A percentile compares a stretch with the other conserved stretches of the same genome.
Conservation (phyloP, 2,329 filamentous ascomycete genomes). For the Sordariomycetes sp. region DNA sequence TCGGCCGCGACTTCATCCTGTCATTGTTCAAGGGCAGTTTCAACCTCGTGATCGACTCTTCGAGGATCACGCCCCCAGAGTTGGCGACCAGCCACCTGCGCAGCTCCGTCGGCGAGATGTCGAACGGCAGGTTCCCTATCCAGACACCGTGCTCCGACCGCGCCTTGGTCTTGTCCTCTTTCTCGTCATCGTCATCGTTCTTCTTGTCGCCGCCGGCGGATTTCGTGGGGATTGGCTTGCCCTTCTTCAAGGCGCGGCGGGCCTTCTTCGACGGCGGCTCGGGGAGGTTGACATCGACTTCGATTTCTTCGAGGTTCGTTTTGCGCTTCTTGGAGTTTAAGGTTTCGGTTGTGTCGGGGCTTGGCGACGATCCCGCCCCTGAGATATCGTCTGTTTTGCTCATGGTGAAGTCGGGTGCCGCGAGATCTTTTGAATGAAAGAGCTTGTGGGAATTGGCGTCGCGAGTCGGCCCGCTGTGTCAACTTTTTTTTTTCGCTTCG, state of each 20-base stretch:
- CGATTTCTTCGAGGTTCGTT: constrained; percentile 56
- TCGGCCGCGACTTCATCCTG: constrained; percentile 13
- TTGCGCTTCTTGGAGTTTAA: constrained; percentile 56
- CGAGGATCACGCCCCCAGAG: constrained; percentile 50
- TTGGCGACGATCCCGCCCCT: background rate
- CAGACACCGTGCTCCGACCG: constrained; percentile 80
- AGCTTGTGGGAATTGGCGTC: too few relatives aligned
- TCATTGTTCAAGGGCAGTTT: constrained; percentile 47
- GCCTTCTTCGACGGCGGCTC: constrained; percentile 94
- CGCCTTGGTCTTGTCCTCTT: constrained; percentile 25
- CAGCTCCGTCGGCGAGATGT: constrained; percentile 58
- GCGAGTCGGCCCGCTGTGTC: background rate
- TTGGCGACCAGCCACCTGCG: constrained; percentile 67
- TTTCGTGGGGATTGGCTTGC: constrained; percentile 41
- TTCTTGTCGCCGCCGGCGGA: constrained; percentile 21
- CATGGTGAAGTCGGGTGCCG: background rate
- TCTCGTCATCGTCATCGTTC: constrained; percentile 20
- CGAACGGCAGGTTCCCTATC: constrained; percentile 93
- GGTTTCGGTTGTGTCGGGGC: background rate
- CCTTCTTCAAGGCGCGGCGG: constrained; percentile 79
- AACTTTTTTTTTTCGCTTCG: constrained; percentile 7
- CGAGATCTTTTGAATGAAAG: background rate
- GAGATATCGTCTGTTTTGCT: background rate
- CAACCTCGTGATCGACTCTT: constrained; percentile 67
- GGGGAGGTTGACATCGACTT: constrained; percentile 79